Evolutionary conservation across 2,329 filamentous ascomycete species (phyloP).

Genomic region (Sphaerulina vaccinii): DNA sequence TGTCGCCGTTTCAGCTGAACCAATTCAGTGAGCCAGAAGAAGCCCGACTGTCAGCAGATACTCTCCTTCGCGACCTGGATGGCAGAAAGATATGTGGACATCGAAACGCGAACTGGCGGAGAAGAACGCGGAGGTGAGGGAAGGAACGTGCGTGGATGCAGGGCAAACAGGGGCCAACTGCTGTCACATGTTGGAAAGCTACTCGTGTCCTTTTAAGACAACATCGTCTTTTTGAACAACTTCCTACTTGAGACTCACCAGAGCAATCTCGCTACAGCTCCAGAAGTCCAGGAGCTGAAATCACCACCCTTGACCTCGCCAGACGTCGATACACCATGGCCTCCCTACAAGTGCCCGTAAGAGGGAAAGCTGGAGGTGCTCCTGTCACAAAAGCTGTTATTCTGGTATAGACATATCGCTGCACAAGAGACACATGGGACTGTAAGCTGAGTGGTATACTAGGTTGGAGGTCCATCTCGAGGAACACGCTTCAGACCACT

Average conservation of each 20-base stretch:
- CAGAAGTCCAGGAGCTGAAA: too few species aligned
- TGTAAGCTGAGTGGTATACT: conserved; percentile 6
- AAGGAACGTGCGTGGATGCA: too few species aligned
- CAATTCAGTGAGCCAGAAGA: too few species aligned
- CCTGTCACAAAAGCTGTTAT: conserved; percentile 90
- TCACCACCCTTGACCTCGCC: too few species aligned
- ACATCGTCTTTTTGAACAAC: not conserved
- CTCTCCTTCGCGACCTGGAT: too few species aligned
- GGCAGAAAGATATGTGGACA: too few species aligned
- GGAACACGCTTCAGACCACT: conserved; percentile 94
- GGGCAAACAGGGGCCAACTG: too few species aligned
- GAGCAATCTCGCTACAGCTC: too few species aligned
- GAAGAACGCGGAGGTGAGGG: not conserved
- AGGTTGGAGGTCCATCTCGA: conserved; percentile 94
- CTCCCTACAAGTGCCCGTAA: conserved; percentile 34
- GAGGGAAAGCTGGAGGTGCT: conserved; percentile 37
- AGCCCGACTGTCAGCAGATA: too few species aligned
- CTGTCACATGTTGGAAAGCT: not conserved
- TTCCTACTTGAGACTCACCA: too few species aligned
- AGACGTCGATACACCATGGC: conserved; percentile 20
- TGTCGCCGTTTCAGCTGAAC: not conserved
- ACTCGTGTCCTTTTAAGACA: not conserved
- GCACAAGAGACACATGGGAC: not conserved
- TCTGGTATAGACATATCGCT: conserved; percentile 60
- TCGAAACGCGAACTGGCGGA: not conserved